Evolutionary conservation across 2,329 filamentous ascomycete genomes (phyloP).

Genomic region (Alternaria solani): DNA sequence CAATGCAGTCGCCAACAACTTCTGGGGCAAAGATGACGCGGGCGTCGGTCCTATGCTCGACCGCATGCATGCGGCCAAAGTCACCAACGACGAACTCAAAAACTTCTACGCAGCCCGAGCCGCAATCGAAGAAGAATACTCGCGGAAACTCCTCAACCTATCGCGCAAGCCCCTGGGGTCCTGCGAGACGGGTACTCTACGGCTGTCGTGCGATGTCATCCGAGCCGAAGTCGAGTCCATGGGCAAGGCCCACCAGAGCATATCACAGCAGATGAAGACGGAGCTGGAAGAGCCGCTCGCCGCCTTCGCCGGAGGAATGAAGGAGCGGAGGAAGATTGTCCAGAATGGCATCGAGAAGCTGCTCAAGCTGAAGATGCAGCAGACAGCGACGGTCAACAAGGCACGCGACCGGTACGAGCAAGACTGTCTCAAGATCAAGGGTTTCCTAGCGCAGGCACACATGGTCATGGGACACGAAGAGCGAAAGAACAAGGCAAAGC

Average conservation of each 20-base stretch:
- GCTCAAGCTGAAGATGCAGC: slow-evolving; percentile 89
- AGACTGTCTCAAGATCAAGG: slow-evolving; percentile 97
- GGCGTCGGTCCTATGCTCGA: slow-evolving; percentile 90
- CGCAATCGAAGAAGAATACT: slow-evolving; percentile 95
- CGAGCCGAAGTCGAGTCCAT: slow-evolving; percentile 90
- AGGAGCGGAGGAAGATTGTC: slow-evolving; percentile 95
- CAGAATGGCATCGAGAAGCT: slow-evolving; percentile 94
- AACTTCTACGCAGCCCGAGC: slow-evolving; percentile 90
- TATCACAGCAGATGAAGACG: slow-evolving; percentile 92
- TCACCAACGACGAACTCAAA: slow-evolving; percentile 86
- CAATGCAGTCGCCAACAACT: slow-evolving; percentile 89
- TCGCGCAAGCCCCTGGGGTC: slow-evolving; percentile 90
- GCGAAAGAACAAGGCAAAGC: slow-evolving; percentile 96
- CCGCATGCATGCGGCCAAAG: slow-evolving; percentile 93
- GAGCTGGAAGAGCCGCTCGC: slow-evolving; percentile 93
- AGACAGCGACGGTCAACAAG: slow-evolving; percentile 93
- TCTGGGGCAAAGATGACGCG: slow-evolving; percentile 99
- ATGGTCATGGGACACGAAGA: slow-evolving; percentile 99
- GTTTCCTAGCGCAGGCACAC: slow-evolving; percentile 96
- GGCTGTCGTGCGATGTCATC: slow-evolving; percentile 83
- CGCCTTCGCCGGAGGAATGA: slow-evolving; percentile 93
- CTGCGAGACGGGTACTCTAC: slow-evolving; percentile 83
- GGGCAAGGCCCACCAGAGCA: slow-evolving; percentile 89
- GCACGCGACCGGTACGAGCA: slow-evolving; percentile 95
- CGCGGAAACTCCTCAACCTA: slow-evolving; percentile 84